Evolutionary conservation across 2,329 filamentous ascomycete species (phyloP).

Genomic region (Lasiodiplodia sp.): DNA sequence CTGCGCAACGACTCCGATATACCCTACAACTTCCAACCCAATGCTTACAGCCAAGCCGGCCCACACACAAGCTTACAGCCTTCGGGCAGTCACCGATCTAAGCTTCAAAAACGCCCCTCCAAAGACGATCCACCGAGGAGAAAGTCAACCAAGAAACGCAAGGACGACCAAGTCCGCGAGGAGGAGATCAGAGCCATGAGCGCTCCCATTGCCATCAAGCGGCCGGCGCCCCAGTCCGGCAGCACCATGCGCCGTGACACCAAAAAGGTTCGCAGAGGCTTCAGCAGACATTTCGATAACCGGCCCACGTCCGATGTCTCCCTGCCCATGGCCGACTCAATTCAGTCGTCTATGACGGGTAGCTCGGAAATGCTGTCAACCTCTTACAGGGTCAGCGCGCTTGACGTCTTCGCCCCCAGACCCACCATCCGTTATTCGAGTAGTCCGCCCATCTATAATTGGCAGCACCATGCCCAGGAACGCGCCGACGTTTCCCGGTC

Average conservation of each 20-base stretch:
- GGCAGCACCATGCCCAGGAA: conserved; percentile 40
- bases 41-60: conserved; percentile 36
- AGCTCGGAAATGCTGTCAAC: conserved; percentile 69
- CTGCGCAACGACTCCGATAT: conserved; percentile 48
- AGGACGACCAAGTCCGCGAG: conserved; percentile 79
- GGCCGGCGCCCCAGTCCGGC: conserved; percentile 66
- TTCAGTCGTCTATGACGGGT: conserved; percentile 78
- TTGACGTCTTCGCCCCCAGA: conserved; percentile 83
- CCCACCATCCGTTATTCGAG: conserved; percentile 76
- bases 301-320: conserved; percentile 76
- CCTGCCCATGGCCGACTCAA: conserved; percentile 74
- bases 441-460: conserved; percentile 33
- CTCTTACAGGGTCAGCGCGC: conserved; percentile 79
- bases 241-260: conserved; percentile 70
- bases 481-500: conserved; percentile 52
- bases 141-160: conserved; percentile 76
- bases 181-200: conserved; percentile 89
- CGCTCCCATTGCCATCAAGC: conserved; percentile 68
- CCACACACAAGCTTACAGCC: conserved; percentile 45
- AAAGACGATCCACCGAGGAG: conserved; percentile 66
- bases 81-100: conserved; percentile 51
- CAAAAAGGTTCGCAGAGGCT: conserved; percentile 67
- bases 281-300: conserved; percentile 62
- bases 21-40: conserved; percentile 52
- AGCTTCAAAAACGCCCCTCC: conserved; percentile 60